Conservation (phyloP, 2,329 filamentous ascomycete genomes). For the Spiromastix sp. region DNA sequence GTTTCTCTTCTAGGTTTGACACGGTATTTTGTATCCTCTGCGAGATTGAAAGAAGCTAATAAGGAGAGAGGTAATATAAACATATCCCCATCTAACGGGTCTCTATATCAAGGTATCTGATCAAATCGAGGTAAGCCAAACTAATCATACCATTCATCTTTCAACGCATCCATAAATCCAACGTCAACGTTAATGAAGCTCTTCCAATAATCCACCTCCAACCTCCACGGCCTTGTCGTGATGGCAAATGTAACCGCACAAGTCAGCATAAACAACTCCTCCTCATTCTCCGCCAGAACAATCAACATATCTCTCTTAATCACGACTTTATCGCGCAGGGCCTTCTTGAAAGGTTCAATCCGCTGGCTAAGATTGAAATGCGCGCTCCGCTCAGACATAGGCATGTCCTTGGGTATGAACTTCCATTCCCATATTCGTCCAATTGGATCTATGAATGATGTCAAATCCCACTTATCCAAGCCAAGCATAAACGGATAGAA, state of each 20-base stretch:
- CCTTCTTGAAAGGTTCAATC: conserved; percentile 18
- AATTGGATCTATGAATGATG: conserved; percentile 33
- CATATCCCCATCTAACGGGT: too few species aligned
- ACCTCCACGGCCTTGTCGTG: conserved; percentile 39
- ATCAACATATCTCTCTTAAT: conserved; percentile 35
- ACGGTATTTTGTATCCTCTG: too few species aligned
- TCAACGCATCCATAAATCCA: conserved; percentile 33
- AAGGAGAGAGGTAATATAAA: too few species aligned
- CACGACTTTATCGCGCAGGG: conserved; percentile 24
- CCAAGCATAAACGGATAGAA: conserved; percentile 42
- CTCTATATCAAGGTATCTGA: too few species aligned
- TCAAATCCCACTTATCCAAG: conserved; percentile 22
- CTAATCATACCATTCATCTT: conserved; percentile 16
- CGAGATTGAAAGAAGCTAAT: too few species aligned
- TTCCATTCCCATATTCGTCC: conserved; percentile 39
- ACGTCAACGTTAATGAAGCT: conserved; percentile 41
- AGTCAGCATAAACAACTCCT: conserved; percentile 30
- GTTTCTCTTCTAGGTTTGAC: too few species aligned
- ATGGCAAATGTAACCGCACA: conserved; percentile 36
- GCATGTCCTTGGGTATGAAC: conserved; percentile 40
- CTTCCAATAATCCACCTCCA: conserved; percentile 43
- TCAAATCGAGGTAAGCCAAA: too few species aligned
- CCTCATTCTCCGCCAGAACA: conserved; percentile 36
- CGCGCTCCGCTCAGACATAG: conserved; percentile 33
- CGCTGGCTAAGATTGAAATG: conserved; percentile 28